A percentile compares a stretch with the other conserved stretches of the same genome.
phyloP scores from a whole-genome alignment of 108 stramenopile species.

The Pseudonitzschia pungens region DNA sequence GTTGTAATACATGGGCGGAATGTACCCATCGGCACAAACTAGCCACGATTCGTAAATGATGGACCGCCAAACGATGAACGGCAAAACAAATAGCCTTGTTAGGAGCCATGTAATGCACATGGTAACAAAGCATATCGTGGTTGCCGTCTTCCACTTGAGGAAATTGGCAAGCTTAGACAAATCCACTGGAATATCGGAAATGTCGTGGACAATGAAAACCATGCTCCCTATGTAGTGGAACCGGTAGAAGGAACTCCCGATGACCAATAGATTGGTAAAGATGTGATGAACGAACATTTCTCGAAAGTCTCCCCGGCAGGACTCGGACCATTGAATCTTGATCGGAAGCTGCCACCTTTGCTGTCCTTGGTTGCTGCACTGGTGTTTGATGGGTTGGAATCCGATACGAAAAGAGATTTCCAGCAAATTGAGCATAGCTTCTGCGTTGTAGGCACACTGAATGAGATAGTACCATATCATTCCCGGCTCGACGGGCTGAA shows the following conservation, averaged over 20 bases:
- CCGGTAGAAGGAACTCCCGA: slow-evolving; percentile 64
- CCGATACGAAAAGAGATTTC: slow-evolving; percentile 56
- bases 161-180: slow-evolving; percentile 88
- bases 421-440: slow-evolving; percentile 71
- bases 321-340: slow-evolving; percentile 56
- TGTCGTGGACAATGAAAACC: slow-evolving; percentile 85
- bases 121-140: slow-evolving; percentile 60
- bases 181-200: slow-evolving; percentile 87
- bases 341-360: slow-evolving; percentile 27
- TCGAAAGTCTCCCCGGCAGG: slow-evolving; percentile 82
- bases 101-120: slow-evolving; percentile 82
- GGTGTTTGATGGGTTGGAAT: slow-evolving; percentile 19
- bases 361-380: neutral
- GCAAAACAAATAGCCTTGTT: slow-evolving; percentile 64
- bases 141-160: slow-evolving; percentile 83
- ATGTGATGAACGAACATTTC: slow-evolving; percentile 91
- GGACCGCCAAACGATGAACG: slow-evolving; percentile 71
- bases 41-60: slow-evolving; percentile 57
- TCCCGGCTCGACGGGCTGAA: slow-evolving; percentile 67
- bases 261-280: slow-evolving; percentile 72
- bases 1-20: slow-evolving; percentile 50
- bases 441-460: slow-evolving; percentile 83
- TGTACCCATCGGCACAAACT: slow-evolving; percentile 35
- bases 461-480: slow-evolving; percentile 89
- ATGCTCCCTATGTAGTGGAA: slow-evolving; percentile 72